A percentile compares a stretch with the other conserved stretches of the same genome.
phyloP scores from a whole-genome alignment of 2,329 filamentous ascomycete species.

The Phyllosticta paracitricarpa region DNA sequence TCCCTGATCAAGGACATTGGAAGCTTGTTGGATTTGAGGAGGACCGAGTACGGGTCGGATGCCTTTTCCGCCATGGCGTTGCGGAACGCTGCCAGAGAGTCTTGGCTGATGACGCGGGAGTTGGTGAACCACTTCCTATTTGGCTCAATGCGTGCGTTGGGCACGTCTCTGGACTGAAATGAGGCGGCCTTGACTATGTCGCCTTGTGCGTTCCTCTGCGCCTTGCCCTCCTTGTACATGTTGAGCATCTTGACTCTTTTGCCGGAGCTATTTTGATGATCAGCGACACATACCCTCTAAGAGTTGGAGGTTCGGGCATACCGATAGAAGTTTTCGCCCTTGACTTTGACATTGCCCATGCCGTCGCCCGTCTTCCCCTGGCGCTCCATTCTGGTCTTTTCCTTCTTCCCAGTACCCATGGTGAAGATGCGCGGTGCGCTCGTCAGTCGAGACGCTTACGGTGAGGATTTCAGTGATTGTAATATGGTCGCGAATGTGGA shows the following conservation, averaged over 20 bases:
- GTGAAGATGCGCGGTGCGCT: constrained; percentile 21
- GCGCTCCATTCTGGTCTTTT: constrained; percentile 69
- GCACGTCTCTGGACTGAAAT: constrained; percentile 73
- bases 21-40: constrained; percentile 95
- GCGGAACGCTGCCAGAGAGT: constrained; percentile 76
- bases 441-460: background rate
- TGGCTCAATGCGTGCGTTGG: constrained; percentile 81
- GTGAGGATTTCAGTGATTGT: background rate
- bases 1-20: constrained; percentile 92
- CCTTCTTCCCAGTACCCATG: constrained; percentile 92
- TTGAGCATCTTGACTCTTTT: constrained; percentile 86
- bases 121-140: constrained; percentile 98
- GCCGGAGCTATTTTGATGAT: constrained; percentile 40
- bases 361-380: constrained; percentile 79
- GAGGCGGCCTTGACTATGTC: constrained; percentile 75
- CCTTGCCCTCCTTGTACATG: constrained; percentile 80
- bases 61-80: constrained; percentile 86
- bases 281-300: background rate
- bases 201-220: constrained; percentile 70
- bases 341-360: constrained; percentile 82
- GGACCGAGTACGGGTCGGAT: constrained; percentile 81
- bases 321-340: constrained; percentile 98
- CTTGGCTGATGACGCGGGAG: constrained; percentile 81
- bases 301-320: constrained; percentile 31
- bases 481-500: background rate